Evolutionary conservation across 140 eudicot species (phyloP).

Genomic region (Ambrosia hybrid): DNA sequence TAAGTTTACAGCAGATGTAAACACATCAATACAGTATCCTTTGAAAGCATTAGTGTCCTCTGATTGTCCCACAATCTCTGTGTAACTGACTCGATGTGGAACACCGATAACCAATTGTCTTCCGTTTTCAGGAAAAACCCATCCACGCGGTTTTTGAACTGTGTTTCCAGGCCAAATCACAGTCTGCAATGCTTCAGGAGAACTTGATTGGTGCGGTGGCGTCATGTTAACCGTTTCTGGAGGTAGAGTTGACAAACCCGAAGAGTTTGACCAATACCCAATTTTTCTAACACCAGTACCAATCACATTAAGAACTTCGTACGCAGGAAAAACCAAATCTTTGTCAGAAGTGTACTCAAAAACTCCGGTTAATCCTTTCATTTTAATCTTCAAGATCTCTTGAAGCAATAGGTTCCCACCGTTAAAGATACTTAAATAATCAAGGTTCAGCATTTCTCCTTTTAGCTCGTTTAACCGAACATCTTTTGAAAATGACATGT

Average conservation of each 20-base stretch:
- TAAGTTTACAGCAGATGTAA: slow-evolving; percentile 60
- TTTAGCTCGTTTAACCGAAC: slow-evolving; percentile 30
- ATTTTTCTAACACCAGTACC: slow-evolving; percentile 58
- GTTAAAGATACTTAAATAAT: slow-evolving; percentile 56
- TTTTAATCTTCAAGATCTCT: slow-evolving; percentile 48
- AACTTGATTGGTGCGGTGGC: slow-evolving; percentile 41
- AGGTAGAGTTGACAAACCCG: slow-evolving; percentile 61
- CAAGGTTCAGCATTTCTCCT: slow-evolving; percentile 43
- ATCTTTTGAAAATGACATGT: slow-evolving; percentile 60
- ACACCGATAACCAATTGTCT: slow-evolving; percentile 59
- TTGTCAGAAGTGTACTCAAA: slow-evolving; percentile 50
- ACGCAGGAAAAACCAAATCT: slow-evolving; percentile 50
- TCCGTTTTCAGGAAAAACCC: slow-evolving; percentile 86
- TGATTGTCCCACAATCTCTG: slow-evolving; percentile 49
- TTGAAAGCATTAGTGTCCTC: slow-evolving; percentile 36
- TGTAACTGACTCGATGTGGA: slow-evolving; percentile 65
- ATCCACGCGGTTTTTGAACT: slow-evolving; percentile 66
- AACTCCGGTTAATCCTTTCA: slow-evolving; percentile 79
- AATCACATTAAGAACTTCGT: slow-evolving; percentile 69
- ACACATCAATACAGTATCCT: slow-evolving; percentile 90
- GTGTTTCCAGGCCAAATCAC: slow-evolving; percentile 86
- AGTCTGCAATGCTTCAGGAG: slow-evolving; percentile 37
- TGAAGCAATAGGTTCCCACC: slow-evolving; percentile 62
- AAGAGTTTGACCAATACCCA: slow-evolving; percentile 79
- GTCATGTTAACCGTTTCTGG: slow-evolving; percentile 54